Evolutionary conservation across 495 filamentous ascomycete genomes (phyloP).

Genomic region (Penicillium macrosclerotiorum): DNA sequence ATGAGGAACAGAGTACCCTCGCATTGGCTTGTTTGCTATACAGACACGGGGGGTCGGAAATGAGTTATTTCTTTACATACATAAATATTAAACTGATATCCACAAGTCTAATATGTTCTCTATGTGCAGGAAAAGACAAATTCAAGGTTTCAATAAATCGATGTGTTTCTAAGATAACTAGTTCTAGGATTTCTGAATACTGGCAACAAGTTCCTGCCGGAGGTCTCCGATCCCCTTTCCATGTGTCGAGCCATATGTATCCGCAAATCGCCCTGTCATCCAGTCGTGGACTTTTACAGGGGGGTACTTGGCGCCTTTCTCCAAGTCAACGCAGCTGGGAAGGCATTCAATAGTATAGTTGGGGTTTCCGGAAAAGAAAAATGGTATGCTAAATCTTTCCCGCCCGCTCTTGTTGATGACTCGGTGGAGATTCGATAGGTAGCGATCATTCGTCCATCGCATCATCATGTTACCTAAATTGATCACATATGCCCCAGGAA

Average conservation of each 20-base stretch:
- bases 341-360: constrained; percentile 30
- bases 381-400: constrained; percentile 44
- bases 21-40: no score
- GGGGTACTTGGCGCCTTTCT: constrained; percentile 18
- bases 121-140: no score
- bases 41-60: no score
- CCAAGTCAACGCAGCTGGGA: constrained; percentile 14
- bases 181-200: no score
- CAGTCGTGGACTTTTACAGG: constrained; percentile 25
- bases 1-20: no score
- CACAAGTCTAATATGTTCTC: no score
- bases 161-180: no score
- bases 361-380: constrained; percentile 41
- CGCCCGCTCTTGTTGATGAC: constrained; percentile 30
- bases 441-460: constrained; percentile 23
- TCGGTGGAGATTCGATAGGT: constrained; percentile 35
- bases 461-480: constrained; percentile 37
- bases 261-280: constrained; percentile 23
- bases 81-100: no score
- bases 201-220: constrained; percentile 1
- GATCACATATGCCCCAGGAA: constrained; percentile 30
- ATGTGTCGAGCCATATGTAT: constrained; percentile 19
- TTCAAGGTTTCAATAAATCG: no score
- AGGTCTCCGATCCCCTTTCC: constrained; percentile 11
- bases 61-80: no score